Evolutionary conservation across 2,329 filamentous ascomycete species (phyloP), one percentile per base, ranked within the genome.

Genomic region (Colletotrichum eremochloae): DNA sequence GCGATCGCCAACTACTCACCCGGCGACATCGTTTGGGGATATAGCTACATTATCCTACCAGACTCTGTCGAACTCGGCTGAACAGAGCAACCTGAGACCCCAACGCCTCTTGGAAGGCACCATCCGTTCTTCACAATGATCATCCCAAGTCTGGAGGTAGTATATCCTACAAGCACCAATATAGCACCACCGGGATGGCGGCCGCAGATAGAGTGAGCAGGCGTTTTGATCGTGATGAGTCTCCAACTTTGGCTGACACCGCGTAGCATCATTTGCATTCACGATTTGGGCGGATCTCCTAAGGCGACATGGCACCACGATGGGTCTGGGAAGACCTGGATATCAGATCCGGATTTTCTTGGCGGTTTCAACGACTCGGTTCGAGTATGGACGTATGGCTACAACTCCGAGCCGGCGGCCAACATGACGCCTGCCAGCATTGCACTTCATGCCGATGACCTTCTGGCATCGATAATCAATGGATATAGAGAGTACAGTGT

Each of bases 401-500:
- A 74, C 70, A 78, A 78, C 50, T 71, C 76, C 0, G 75, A 77
- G n/a, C 63, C 76, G 11, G 40, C 74, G 24, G 74, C 75, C 20
- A 78, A 78, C 62, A 65, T 78, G 69, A 76, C 73, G 40, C 70
- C 75, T 4, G 75, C 76, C 18, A 76, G 75, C 40, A 75, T 75
- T 5, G 75, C 72, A 0, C 71, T 77, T n/a, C 76, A 78, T 42
- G 76, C 76, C 33, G 68, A 69, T 9, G 76, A 78, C 33, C 68
- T 78, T 24, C 60, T 78, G 14, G 63, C 52, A 31, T 65, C 55
- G 15, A 66, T 70, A n/a, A 57, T 60, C 33, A 40, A 50, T 1
- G 57, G 33, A 20, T 74, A 58, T 57, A 61, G 18, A 20, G 36
- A 52, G 15, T 58, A 55, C 15, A 38, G 64, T 5, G 76, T 77